Evolutionary conservation across 2,329 filamentous ascomycete species (phyloP), one percentile per base, ranked within the genome.

Genomic region (Escovopsis sp.): DNA sequence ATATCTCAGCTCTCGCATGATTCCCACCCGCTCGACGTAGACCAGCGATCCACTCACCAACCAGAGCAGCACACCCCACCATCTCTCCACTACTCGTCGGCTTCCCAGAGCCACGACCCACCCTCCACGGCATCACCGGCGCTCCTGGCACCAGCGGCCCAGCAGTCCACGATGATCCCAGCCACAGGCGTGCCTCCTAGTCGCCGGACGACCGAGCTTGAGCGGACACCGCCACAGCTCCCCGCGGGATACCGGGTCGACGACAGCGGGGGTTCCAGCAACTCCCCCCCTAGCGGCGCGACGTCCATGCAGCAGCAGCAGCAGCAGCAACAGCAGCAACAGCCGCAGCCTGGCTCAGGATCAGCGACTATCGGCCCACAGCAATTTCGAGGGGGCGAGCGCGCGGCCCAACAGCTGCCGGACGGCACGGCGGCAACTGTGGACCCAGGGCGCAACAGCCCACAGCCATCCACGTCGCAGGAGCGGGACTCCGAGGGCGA

Each of bases 1-100:
- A 53, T 72, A 27, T 77, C 72, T 6, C 72, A 76, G 52, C 51
- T 73, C 44, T 78, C 74, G 49, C 65, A 70, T 60, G 74, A 78
- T 39, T 76, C 72, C 25, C 66, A 66, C 26, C 51, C 64, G 14
- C 57, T 60, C 29, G 70, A 74, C 42, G 58, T 59, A 27, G 68
- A 70, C 40, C 53, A 54, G 40, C 48, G 48, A 34, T 54, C 58
- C 41, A 49, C 54, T 42, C 59, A 57, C 43, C 46, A 59, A 35
- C 61, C 67, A 25, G 58, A 62, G 35, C 50, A 55, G 33, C 63
- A 65, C 42, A 51, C 54, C n/a, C 60, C 62, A 10, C 57, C 65
- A 18, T 55, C 59, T 37, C 48, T 61, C 39, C 61, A 53, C 41
- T 60, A 60, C 49, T 47, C 43, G 9, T 23, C 19, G 4, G 34